phyloP scores from a whole-genome alignment of 2,329 filamentous ascomycete genomes.

The Pyrenophora teres region DNA sequence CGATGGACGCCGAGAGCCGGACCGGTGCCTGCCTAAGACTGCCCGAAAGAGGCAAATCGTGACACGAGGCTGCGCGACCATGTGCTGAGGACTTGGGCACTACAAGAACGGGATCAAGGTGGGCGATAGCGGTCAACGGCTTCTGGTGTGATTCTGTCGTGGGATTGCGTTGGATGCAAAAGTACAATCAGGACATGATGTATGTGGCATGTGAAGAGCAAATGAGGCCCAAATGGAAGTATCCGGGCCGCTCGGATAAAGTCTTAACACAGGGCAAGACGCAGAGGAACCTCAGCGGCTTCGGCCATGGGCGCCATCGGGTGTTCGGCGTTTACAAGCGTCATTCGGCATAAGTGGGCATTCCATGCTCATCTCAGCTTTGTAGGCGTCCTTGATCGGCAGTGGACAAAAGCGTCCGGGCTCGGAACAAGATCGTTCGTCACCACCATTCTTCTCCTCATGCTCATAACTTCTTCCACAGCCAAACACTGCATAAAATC shows the following conservation, averaged over 20 bases:
- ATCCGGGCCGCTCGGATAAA: slow-evolving; percentile 12
- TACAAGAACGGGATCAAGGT: not conserved
- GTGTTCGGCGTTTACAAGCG: not conserved
- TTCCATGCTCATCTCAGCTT: slow-evolving; percentile 15
- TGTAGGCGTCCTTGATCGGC: slow-evolving; percentile 15
- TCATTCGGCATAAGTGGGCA: slow-evolving; percentile 12
- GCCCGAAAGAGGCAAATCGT: slow-evolving; percentile 1
- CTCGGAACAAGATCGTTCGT: slow-evolving; percentile 13
- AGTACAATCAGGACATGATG: slow-evolving; percentile 3
- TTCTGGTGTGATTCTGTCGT: not conserved
- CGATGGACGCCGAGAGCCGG: slow-evolving; percentile 3
- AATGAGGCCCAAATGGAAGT: not conserved
- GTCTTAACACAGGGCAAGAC: slow-evolving; percentile 2
- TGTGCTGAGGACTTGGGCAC: slow-evolving; percentile 7
- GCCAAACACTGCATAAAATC: slow-evolving; percentile 3
- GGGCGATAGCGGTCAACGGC: not conserved
- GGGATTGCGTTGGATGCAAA: not conserved
- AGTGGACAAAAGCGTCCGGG: slow-evolving; percentile 10
- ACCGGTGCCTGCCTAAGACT: not conserved
- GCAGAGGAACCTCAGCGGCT: slow-evolving; percentile 1
- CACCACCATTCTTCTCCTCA: slow-evolving; percentile 20
- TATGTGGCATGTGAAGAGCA: not conserved
- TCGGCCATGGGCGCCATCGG: slow-evolving; percentile 11
- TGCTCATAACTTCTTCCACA: slow-evolving; percentile 6
- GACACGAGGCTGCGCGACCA: slow-evolving; percentile 4